phyloP scores from a whole-genome alignment of 306 rosid genomes.

The Vicia sativa region DNA sequence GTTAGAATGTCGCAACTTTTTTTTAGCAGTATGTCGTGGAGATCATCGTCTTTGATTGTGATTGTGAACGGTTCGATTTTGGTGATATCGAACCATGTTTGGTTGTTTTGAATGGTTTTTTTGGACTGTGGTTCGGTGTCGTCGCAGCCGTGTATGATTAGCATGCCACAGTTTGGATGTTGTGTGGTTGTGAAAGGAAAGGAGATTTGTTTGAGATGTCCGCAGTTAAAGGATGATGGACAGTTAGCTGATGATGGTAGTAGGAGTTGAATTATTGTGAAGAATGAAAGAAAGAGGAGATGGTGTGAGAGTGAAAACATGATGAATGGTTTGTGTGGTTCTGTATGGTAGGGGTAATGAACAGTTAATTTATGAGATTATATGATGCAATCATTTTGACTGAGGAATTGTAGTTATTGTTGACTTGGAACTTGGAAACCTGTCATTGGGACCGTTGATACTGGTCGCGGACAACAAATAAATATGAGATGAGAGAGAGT shows the following conservation, averaged over 20 bases:
- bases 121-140: conserved; percentile 3
- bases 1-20: conserved; percentile 1
- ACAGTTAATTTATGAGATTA: background rate
- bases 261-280: background rate
- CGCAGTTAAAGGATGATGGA: conserved; percentile 29
- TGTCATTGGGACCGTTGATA: no score
- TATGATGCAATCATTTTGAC: background rate
- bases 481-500: no score
- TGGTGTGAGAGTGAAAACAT: background rate
- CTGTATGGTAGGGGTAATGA: background rate
- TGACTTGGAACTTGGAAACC: no score
- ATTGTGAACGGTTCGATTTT: background rate
- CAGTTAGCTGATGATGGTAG: background rate
- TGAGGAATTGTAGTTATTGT: background rate
- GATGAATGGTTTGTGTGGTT: background rate
- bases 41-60: background rate
- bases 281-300: background rate
- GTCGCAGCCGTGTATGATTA: conserved; percentile 14
- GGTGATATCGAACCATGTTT: conserved; percentile 3
- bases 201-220: background rate
- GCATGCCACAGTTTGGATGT: conserved; percentile 22
- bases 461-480: no score
- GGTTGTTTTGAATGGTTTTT: conserved; percentile 7
- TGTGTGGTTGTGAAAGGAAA: conserved; percentile 34
- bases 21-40: background rate